A percentile compares a stretch with the other conserved stretches of the same genome.
phyloP scores from a whole-genome alignment of 2,329 filamentous ascomycete genomes.

The Microcera coccophila region DNA sequence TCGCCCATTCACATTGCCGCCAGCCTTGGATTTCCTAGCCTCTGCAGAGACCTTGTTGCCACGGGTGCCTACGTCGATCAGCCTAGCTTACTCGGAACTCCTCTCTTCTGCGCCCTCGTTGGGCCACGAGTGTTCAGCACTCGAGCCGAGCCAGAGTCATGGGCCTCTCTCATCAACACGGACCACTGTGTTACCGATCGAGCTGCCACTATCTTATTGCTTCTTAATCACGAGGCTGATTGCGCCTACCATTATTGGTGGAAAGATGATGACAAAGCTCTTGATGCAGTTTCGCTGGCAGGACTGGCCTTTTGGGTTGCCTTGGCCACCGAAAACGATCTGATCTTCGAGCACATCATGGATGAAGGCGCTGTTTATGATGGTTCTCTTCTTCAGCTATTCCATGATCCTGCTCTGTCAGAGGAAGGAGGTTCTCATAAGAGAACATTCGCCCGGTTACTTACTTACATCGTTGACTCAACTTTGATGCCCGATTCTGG shows the following conservation, averaged over 20 bases:
- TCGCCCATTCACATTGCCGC: conserved; percentile 35
- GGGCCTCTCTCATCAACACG: conserved; percentile 15
- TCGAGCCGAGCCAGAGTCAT: conserved; percentile 18
- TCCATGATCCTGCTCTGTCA: conserved; percentile 12
- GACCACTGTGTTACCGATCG: conserved; percentile 10
- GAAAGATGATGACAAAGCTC: conserved; percentile 15
- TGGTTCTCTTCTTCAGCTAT: conserved; percentile 12
- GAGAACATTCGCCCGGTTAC: conserved; percentile 16
- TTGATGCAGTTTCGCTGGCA: conserved; percentile 22
- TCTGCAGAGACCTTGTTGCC: conserved; percentile 27
- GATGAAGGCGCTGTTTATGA: conserved; percentile 15
- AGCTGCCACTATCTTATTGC: conserved; percentile 17
- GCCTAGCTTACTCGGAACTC: conserved; percentile 25
- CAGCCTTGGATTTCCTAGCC: conserved; percentile 28
- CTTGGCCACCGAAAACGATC: conserved; percentile 19
- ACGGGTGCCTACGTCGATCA: conserved; percentile 20
- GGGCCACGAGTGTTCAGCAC: conserved; percentile 27
- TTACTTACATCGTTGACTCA: conserved; percentile 24
- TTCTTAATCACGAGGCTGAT: conserved; percentile 22
- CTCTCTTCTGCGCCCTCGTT: conserved; percentile 34
- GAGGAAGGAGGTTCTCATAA: conserved; percentile 9
- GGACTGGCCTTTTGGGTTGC: conserved; percentile 27
- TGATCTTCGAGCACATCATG: conserved; percentile 22
- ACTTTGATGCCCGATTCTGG: conserved; percentile 10
- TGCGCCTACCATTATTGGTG: conserved; percentile 15